phyloP scores from a whole-genome alignment of 208 protist species.

The Acanthamoeba castellanii region DNA sequence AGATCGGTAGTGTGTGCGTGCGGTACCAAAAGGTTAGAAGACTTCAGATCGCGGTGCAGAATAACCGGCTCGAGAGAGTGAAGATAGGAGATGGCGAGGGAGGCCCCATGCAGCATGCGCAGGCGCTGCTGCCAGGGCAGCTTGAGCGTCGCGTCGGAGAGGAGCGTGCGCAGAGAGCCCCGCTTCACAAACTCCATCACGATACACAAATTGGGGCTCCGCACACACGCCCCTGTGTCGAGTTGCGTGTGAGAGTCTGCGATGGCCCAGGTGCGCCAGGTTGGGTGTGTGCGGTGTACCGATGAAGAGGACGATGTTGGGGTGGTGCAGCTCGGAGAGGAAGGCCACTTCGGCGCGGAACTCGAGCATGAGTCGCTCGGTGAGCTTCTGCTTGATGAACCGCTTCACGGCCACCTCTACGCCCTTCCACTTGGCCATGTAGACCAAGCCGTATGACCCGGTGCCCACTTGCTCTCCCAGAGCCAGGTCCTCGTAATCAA shows the following conservation, averaged over 20 bases:
- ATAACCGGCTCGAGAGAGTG: slow-evolving; percentile 20
- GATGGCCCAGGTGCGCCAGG: neutral
- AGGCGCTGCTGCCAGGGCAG: slow-evolving; percentile 53
- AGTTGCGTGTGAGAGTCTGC: neutral
- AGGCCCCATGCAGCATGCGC: neutral
- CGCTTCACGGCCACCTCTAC: slow-evolving; percentile 69
- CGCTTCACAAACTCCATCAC: slow-evolving; percentile 60
- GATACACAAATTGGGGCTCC: slow-evolving; percentile 61
- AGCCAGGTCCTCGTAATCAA: neutral
- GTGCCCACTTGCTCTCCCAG: slow-evolving; percentile 21
- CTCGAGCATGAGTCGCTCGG: slow-evolving; percentile 47
- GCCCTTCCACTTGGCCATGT: slow-evolving; percentile 39
- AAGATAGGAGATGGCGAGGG: slow-evolving; percentile 66
- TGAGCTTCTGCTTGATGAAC: slow-evolving; percentile 68
- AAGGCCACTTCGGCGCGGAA: slow-evolving; percentile 72
- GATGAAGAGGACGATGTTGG: slow-evolving; percentile 73
- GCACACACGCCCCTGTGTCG: slow-evolving; percentile 25
- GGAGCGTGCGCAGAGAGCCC: slow-evolving; percentile 76
- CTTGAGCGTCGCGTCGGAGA: slow-evolving; percentile 64
- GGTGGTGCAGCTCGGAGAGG: slow-evolving; percentile 70
- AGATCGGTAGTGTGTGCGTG: no score
- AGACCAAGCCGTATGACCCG: slow-evolving; percentile 39
- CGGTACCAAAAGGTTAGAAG: slow-evolving; percentile 41
- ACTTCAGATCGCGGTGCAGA: slow-evolving; percentile 57
- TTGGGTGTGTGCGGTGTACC: neutral